Evolutionary conservation across 352 stramenopile genomes (phyloP).

Genomic region (Phytopythium ostracodes): DNA sequence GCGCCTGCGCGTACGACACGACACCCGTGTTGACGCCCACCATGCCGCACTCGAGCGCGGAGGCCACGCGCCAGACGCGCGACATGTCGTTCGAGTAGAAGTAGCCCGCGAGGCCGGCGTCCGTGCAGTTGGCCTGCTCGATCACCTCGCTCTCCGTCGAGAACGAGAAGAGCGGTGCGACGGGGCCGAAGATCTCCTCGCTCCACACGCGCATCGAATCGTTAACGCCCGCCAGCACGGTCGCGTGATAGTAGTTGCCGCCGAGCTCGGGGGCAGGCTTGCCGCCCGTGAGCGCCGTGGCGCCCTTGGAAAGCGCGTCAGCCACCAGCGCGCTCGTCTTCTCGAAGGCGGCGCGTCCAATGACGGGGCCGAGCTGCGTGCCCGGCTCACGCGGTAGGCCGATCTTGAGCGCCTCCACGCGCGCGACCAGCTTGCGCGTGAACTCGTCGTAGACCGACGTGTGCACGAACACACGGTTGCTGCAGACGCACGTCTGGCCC

Average conservation of each 20-base stretch:
- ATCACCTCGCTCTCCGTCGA: constrained; percentile 94
- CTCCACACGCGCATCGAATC: constrained; percentile 86
- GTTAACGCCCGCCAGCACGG: constrained; percentile 86
- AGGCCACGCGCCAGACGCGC: constrained; percentile 85
- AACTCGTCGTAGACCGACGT: constrained; percentile 92
- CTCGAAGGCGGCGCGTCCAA: constrained; percentile 87
- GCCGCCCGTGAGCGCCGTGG: constrained; percentile 82
- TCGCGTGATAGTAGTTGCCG: constrained; percentile 93
- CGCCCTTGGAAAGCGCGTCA: constrained; percentile 90
- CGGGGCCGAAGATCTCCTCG: constrained; percentile 96
- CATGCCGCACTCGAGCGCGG: constrained; percentile 91
- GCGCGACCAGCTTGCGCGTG: constrained; percentile 65
- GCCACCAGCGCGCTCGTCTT: constrained; percentile 87
- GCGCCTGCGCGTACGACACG: constrained; percentile 85
- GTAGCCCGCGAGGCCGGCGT: constrained; percentile 92
- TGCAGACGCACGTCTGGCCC: constrained; percentile 87
- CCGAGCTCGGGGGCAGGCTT: constrained; percentile 46
- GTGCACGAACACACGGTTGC: constrained; percentile 95
- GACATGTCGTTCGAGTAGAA: constrained; percentile 92
- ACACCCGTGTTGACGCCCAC: constrained; percentile 93
- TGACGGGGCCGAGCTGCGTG: constrained; percentile 92
- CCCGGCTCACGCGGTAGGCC: constrained; percentile 78
- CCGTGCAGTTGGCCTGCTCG: constrained; percentile 90
- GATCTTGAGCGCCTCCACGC: constrained; percentile 82
- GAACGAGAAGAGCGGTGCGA: constrained; percentile 94